A percentile compares a stretch with the other conserved stretches of the same genome.
These are phyloP conservation scores for Yarrowia keelungensis DNA, from an alignment of 805 yeast species.

Conservation along the genomic window DNA sequence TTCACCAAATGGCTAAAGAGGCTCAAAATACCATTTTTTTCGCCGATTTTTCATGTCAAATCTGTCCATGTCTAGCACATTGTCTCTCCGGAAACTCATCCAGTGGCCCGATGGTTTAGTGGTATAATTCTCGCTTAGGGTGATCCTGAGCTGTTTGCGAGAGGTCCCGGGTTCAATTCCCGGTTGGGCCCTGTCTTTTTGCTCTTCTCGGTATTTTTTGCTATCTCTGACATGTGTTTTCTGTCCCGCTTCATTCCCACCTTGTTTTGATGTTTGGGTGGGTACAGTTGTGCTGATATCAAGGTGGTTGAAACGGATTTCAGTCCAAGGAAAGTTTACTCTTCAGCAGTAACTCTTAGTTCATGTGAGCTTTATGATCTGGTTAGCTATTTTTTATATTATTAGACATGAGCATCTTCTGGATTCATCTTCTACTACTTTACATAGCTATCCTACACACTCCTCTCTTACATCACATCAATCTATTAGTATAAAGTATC, in stretches of 20 bases:
- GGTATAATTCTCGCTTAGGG: conserved; percentile 39
- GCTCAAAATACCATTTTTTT: not conserved
- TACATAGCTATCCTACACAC: too few species aligned
- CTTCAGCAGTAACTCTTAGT: too few species aligned
- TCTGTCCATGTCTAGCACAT: not conserved
- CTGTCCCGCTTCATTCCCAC: too few species aligned
- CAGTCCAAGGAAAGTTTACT: too few species aligned
- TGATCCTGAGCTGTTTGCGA: conserved; percentile 36
- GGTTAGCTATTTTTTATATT: too few species aligned
- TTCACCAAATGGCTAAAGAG: too few species aligned
- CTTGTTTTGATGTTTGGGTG: not conserved
- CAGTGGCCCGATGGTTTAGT: conserved; percentile 38
- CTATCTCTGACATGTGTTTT: not conserved
- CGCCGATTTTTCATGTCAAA: too few species aligned
- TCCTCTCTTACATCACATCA: too few species aligned
- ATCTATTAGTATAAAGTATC: too few species aligned
- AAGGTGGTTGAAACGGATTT: not conserved
- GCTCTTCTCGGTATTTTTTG: not conserved
- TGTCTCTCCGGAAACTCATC: not conserved
- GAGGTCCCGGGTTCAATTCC: conserved; percentile 39
- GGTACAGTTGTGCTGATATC: not conserved
- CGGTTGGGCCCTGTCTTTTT: conserved; percentile 38
- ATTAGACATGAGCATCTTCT: too few species aligned
- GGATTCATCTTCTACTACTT: too few species aligned
- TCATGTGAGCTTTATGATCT: too few species aligned